phyloP scores from a whole-genome alignment of 352 stramenopile species.

The Stramenopiles sp. region DNA sequence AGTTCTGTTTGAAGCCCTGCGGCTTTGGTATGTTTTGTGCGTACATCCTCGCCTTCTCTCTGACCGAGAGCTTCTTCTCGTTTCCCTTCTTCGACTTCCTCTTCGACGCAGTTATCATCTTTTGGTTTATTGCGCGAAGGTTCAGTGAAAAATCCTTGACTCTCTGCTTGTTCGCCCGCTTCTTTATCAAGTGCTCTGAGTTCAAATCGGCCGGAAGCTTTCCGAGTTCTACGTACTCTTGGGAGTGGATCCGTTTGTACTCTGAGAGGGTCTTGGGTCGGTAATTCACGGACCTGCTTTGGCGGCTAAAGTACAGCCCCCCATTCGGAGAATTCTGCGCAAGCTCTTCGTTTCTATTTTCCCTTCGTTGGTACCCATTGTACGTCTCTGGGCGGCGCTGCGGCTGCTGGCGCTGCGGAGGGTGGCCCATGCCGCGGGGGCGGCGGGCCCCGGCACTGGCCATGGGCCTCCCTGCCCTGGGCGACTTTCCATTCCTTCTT shows the following conservation, averaged over 20 bases:
- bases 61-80: conserved; percentile 36
- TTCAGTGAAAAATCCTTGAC: conserved; percentile 60
- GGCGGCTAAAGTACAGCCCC: conserved; percentile 42
- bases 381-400: neutral
- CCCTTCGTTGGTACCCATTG: neutral
- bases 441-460: neutral
- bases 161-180: conserved; percentile 44
- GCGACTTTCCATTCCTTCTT: neutral
- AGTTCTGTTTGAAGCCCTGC: neutral
- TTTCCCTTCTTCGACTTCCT: conserved; percentile 24
- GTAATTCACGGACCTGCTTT: conserved; percentile 44
- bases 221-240: conserved; percentile 57
- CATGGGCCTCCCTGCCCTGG: neutral
- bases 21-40: conserved; percentile 46
- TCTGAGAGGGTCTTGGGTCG: conserved; percentile 54
- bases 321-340: neutral
- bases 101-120: conserved; percentile 23
- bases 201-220: conserved; percentile 62
- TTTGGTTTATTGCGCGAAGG: conserved; percentile 42
- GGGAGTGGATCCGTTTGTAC: conserved; percentile 58
- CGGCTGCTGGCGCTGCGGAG: neutral
- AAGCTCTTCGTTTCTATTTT: conserved; percentile 3
- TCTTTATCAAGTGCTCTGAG: conserved; percentile 45
- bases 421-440: neutral
- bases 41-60: conserved; percentile 46